Base-by-base conservation (phyloP, 345 rosid genomes). In the Sisymbrium irio region DNA sequence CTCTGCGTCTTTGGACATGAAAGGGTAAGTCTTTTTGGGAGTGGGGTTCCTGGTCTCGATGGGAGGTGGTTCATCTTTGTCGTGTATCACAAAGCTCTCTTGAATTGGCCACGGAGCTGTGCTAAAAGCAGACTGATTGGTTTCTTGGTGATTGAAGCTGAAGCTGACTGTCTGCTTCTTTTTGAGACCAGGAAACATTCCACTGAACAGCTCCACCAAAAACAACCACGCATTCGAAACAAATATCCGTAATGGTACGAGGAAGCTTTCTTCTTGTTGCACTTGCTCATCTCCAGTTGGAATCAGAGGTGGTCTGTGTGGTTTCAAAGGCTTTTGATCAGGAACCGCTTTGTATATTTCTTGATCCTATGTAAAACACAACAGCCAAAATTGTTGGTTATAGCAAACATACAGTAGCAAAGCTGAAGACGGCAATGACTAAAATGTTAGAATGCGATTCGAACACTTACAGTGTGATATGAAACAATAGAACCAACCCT, bases 1-100 rank as follows among this genome's bases (percentile, higher is more conserved):
- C 76, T 94, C 96, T 1, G 95, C 86, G 40, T 89, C 95, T 82
- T 88, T 94, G 61, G 97, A 89, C 98, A 94, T 91, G 83, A 91
- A 94, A 20, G 98, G 61, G 64, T 94, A 94, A 0, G 84, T 87
- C 82, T 94, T 94, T 62, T 81, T 73, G 1, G 96, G 97, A 13
- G 97, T 94, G 18, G 91, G 90, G 50, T 87, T 82, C 81, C 94
- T 79, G 72, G 94, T 33, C 50, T 91, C 96, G 5, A 83, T 65
- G 8, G 95, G 85, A 62, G 98, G 98, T 18, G 97, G 97, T 75
- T 86, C 96, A 20, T 91, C 98, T 61, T 84, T 92, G 9, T 61
- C 53, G 35, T 33, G 64, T 28, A 94, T 89, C 41, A 87, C 87
- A 64, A 80, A 94, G 82, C 97, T 94, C 56, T 94, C 97, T 81